Conservation (phyloP, 768 basidiomycete species). For the Macrocybe gigantea region DNA sequence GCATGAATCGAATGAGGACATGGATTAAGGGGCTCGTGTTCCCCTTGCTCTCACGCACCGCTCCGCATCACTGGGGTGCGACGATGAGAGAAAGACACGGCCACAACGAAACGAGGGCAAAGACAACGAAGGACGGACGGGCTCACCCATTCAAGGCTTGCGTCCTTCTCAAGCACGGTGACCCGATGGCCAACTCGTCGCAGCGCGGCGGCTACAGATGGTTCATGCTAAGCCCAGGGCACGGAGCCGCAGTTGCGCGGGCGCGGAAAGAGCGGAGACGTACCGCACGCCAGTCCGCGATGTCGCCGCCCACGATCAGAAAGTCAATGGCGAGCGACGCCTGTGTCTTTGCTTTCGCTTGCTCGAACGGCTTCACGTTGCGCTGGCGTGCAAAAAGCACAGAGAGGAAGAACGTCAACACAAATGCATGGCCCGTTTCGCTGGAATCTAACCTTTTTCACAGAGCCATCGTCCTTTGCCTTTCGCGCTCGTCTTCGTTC, state of each 20-base stretch:
- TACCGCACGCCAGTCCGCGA: slow-evolving; percentile 45
- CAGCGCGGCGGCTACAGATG: slow-evolving; percentile 36
- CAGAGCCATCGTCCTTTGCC: too few species aligned
- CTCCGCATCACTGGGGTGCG: too few species aligned
- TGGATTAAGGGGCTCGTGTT: too few species aligned
- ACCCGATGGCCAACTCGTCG: slow-evolving; percentile 50
- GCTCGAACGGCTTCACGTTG: too few species aligned
- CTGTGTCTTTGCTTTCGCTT: slow-evolving; percentile 1
- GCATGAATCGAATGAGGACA: too few species aligned
- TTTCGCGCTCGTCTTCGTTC: too few species aligned
- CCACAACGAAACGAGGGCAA: too few species aligned
- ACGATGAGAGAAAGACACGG: background rate
- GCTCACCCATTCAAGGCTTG: slow-evolving; percentile 1
- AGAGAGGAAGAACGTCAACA: too few species aligned
- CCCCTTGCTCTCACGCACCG: too few species aligned
- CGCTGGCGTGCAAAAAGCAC: too few species aligned
- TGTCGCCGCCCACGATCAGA: slow-evolving; percentile 31
- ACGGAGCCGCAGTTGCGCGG: background rate
- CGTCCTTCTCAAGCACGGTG: slow-evolving; percentile 40
- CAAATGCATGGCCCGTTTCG: too few species aligned
- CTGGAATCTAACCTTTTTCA: too few species aligned
- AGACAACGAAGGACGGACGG: background rate
- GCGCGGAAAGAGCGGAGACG: background rate
- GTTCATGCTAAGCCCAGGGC: background rate
- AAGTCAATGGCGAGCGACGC: slow-evolving; percentile 7